Evolutionary conservation across 352 stramenopile genomes (phyloP), one percentile per base, ranked within the genome.

Genomic region (Phytophthora meadii): DNA sequence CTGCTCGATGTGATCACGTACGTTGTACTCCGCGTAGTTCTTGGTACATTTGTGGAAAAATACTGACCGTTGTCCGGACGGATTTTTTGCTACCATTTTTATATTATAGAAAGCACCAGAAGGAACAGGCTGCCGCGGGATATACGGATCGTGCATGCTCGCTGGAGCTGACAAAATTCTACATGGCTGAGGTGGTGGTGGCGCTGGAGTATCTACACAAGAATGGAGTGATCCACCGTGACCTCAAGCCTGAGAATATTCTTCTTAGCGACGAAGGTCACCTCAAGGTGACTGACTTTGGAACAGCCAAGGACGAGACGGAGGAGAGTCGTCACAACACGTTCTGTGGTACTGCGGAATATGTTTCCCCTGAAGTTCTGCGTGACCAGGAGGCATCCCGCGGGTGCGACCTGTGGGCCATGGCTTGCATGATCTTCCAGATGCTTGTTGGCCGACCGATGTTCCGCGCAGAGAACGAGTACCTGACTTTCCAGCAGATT

Each of bases 121-220:
- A 96, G 58, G 64, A 76, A 36, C 78, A 92, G 58, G 56, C 54
- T 12, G 83, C 84, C 11, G 75, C 60, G 17, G 86, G 84, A 3
- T 74, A 78, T 53, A 84, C 76, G 17, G 74, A 96, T 54, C 65
- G 68, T 28, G 88, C 88, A 8, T 96, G 87, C 57, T 84, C 81
- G n/a, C 48, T 92, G 27, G 73, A 92, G 24, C 70, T 98, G 12
- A 94, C 92, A n/a, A 78, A 86, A 52, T 97, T 98, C 57, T 95
- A 98, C 66, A 97, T 98, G 30, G 82, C 94, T 15, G 95, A 99
- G 78, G 89, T 99, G 53, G 66, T 98, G 28, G 66, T 96, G 5
- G 97, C 95, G 19, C 74, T 99, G 14, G 81, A 97, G 66, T 99
- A 99, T 74, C 76, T 99, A 44, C 97, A 98, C 70, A 87, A 85